A percentile compares a stretch with the other conserved stretches of the same genome.
Conservation (phyloP, 306 rosid genomes). For the barrel medic (Medicago truncatula) region DNA sequence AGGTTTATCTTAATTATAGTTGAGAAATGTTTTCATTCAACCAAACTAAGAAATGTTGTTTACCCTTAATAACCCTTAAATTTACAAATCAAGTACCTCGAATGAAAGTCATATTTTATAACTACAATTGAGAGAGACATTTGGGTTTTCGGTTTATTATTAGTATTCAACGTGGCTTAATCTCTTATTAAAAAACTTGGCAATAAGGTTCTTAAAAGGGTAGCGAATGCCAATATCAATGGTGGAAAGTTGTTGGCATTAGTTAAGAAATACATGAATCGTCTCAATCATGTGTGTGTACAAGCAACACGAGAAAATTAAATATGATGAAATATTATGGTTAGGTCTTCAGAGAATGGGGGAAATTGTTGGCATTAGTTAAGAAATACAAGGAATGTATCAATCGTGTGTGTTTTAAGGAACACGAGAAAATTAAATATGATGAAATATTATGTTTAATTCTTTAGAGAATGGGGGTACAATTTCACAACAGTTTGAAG, state of each 20-base stretch:
- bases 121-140: neutral
- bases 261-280: neutral
- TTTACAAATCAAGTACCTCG: neutral
- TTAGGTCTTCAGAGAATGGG: neutral
- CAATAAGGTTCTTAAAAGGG: neutral
- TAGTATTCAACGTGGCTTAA: neutral
- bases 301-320: neutral
- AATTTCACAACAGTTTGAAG: neutral
- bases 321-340: neutral
- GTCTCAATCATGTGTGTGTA: neutral
- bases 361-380: neutral
- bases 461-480: neutral
- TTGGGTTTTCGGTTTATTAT: neutral
- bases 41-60: neutral
- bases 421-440: neutral
- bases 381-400: neutral
- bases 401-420: neutral
- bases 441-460: neutral
- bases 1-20: constrained; percentile 1
- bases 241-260: neutral
- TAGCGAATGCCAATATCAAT: neutral
- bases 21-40: neutral
- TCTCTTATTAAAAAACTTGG: neutral
- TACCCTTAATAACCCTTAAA: neutral
- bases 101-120: neutral